phyloP scores from a whole-genome alignment of 2,329 filamentous ascomycete species.

The Aspergillus latus region DNA sequence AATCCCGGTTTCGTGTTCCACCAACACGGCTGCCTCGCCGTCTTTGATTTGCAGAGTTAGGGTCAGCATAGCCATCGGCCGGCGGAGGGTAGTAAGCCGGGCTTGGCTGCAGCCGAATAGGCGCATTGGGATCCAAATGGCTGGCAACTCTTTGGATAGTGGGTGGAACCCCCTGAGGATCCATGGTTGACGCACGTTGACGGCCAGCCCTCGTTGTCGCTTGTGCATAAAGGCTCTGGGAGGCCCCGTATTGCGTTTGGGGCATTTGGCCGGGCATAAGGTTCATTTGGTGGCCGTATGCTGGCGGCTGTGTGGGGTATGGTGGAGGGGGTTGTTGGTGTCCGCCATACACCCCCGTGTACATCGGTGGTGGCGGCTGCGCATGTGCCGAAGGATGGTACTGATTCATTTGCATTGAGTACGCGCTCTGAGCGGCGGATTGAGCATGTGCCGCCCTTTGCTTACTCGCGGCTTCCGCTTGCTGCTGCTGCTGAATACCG shows the following conservation, averaged over 20 bases:
- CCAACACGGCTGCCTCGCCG: slow-evolving; percentile 72
- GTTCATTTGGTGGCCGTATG: slow-evolving; percentile 71
- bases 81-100: slow-evolving; percentile 96
- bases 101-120: slow-evolving; percentile 90
- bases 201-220: slow-evolving; percentile 74
- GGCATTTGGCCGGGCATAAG: slow-evolving; percentile 68
- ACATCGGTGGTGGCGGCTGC: slow-evolving; percentile 61
- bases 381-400: slow-evolving; percentile 51
- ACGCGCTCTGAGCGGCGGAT: slow-evolving; percentile 66
- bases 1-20: slow-evolving; percentile 68
- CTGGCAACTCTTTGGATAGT: slow-evolving; percentile 93
- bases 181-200: slow-evolving; percentile 93
- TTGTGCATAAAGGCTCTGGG: slow-evolving; percentile 73
- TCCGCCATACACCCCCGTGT: slow-evolving; percentile 73
- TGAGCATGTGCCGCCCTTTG: slow-evolving; percentile 76
- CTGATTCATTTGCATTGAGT: slow-evolving; percentile 62
- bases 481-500: slow-evolving; percentile 91
- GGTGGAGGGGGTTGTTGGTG: slow-evolving; percentile 72
- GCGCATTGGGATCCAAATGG: slow-evolving; percentile 90
- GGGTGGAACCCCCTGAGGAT: slow-evolving; percentile 87
- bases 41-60: slow-evolving; percentile 63
- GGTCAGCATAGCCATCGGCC: slow-evolving; percentile 73
- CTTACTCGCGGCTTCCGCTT: slow-evolving; percentile 90
- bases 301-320: slow-evolving; percentile 70
- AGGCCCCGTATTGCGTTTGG: slow-evolving; percentile 65